These are phyloP conservation scores for Beverwykella pulmonaria DNA, from an alignment of 495 filamentous ascomycete species.

Conservation along the genomic window DNA sequence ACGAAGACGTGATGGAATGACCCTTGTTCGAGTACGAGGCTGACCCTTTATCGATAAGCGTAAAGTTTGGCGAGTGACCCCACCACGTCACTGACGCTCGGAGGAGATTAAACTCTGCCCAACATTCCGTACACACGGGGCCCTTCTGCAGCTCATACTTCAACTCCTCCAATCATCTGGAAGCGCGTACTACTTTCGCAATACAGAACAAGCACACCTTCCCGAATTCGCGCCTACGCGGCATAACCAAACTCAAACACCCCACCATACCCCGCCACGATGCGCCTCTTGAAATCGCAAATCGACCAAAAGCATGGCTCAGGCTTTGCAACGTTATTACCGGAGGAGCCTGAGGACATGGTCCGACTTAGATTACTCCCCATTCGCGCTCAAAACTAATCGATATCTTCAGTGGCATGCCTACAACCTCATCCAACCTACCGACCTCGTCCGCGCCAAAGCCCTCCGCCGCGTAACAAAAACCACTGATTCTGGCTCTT, in stretches of 20 bases:
- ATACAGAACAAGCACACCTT: no score
- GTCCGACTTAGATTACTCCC: constrained; percentile 48
- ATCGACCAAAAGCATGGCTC: constrained; percentile 73
- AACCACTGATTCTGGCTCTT: constrained; percentile 72
- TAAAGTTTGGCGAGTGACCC: no score
- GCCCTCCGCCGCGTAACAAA: constrained; percentile 74
- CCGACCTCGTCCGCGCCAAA: constrained; percentile 77
- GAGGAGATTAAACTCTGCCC: no score
- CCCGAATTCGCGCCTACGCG: not conserved
- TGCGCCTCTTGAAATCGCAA: constrained; percentile 72
- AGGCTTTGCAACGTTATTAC: constrained; percentile 76
- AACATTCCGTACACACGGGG: no score
- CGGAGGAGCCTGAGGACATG: constrained; percentile 96
- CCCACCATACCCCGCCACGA: constrained; percentile 42
- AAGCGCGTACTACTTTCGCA: no score
- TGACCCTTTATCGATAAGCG: constrained; percentile 2
- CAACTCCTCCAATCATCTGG: no score
- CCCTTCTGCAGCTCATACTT: no score
- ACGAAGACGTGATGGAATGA: no score
- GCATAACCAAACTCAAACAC: not conserved
- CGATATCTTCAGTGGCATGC: constrained; percentile 74
- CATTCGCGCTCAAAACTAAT: not conserved
- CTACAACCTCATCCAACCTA: constrained; percentile 86
- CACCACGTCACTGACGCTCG: no score
- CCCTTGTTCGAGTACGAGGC: no score